Evolutionary conservation across 208 protist genomes (phyloP).

Genomic region (Tritrichomonas foetus): DNA sequence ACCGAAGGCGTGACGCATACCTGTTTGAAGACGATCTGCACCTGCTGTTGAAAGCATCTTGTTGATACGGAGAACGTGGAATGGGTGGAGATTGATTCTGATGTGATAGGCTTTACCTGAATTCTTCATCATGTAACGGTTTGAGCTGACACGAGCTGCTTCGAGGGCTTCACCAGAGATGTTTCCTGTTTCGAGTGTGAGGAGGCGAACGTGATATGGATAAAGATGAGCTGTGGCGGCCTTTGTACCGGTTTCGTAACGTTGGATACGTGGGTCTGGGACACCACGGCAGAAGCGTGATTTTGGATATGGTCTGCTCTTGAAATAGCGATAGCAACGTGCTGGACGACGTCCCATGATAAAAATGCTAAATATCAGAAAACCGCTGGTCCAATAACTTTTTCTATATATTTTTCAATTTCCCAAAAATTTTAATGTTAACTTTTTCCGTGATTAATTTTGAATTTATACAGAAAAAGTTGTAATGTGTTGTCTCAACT

Average conservation of each 20-base stretch:
- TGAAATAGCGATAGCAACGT: constrained; percentile 76
- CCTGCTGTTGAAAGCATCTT: constrained; percentile 99
- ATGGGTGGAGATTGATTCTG: constrained; percentile 94
- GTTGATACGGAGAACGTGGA: constrained; percentile 98
- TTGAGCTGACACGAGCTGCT: constrained; percentile 94
- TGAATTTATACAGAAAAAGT: no score
- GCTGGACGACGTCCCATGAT: constrained; percentile 69
- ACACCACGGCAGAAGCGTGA: constrained; percentile 97
- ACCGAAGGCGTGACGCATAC: constrained; percentile 93
- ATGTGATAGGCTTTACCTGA: constrained; percentile 98
- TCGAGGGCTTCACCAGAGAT: constrained; percentile 95
- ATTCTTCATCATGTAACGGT: constrained; percentile 97
- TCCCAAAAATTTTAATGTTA: no score
- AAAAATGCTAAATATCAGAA: no score
- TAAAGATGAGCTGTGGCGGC: constrained; percentile 86
- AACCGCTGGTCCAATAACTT: no score
- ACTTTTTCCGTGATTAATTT: no score
- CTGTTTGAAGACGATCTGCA: constrained; percentile 80
- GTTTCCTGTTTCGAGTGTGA: constrained; percentile 96
- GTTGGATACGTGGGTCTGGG: constrained; percentile 90
- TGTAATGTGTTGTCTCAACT: no score
- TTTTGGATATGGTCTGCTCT: constrained; percentile 87
- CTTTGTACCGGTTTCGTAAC: constrained; percentile 94
- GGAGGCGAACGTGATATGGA: constrained; percentile 88
- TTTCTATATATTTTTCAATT: no score